Percentiles rank a stretch among this genome's conserved stretches.
phyloP scores from a whole-genome alignment of 345 rosid species.

The Euphorbia lathyris region DNA sequence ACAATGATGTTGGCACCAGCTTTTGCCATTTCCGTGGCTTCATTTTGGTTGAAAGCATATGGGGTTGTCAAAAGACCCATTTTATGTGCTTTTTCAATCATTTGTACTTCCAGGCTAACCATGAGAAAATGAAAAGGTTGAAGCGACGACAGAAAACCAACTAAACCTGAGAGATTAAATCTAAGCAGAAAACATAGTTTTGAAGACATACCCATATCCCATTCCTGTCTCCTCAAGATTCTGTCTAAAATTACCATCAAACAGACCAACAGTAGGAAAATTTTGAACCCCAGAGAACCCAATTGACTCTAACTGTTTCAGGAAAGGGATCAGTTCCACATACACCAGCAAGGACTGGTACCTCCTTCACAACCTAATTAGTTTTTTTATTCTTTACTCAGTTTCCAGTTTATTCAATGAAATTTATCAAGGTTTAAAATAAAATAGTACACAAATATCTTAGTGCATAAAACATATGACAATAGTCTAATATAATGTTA shows the following conservation, averaged over 20 bases:
- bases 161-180: constrained; percentile 3
- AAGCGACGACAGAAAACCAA: constrained; percentile 4
- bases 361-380: constrained; percentile 68
- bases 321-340: constrained; percentile 94
- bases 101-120: constrained; percentile 77
- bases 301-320: constrained; percentile 79
- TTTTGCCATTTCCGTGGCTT: constrained; percentile 82
- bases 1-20: constrained; percentile 96
- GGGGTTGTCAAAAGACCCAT: constrained; percentile 94
- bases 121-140: constrained; percentile 8
- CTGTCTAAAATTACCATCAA: constrained; percentile 90
- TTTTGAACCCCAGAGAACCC: constrained; percentile 94
- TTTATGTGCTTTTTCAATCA: constrained; percentile 78
- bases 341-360: constrained; percentile 94
- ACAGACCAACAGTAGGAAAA: constrained; percentile 94
- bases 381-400: constrained; percentile 9
- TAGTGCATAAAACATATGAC: not conserved
- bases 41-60: constrained; percentile 70
- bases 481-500: not conserved
- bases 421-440: not conserved
- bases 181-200: constrained; percentile 9
- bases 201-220: constrained; percentile 75
- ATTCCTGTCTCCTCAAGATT: constrained; percentile 98
- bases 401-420: constrained; percentile 5
- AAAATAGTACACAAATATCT: not conserved